These are phyloP conservation scores for Apiospora hydei DNA, from an alignment of 2,329 filamentous ascomycete species.

Conservation along the genomic window DNA sequence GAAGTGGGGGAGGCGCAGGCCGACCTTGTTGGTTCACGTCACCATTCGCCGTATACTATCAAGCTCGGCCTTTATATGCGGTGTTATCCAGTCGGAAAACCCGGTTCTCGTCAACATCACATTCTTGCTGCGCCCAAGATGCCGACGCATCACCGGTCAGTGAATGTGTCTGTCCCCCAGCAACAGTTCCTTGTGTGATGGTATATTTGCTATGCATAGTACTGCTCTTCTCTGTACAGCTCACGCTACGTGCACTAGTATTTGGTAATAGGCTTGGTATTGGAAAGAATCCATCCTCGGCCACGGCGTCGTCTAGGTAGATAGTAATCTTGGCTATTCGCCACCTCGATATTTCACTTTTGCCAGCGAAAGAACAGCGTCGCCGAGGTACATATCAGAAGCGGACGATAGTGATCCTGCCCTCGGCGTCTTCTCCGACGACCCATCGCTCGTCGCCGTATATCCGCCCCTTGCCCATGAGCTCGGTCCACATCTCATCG, in stretches of 20 bases:
- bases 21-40: conserved; percentile 11
- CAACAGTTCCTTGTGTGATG: neutral
- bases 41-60: neutral
- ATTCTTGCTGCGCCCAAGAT: neutral
- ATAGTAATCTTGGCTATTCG: neutral
- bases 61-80: conserved; percentile 10
- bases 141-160: neutral
- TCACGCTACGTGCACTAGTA: neutral
- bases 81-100: neutral
- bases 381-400: conserved; percentile 47
- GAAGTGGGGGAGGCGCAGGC: neutral
- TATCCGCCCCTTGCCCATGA: conserved; percentile 61
- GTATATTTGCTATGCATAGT: neutral
- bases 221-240: neutral
- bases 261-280: neutral
- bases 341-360: neutral
- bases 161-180: neutral
- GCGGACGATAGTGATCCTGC: conserved; percentile 59
- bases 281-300: neutral
- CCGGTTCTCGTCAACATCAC: neutral
- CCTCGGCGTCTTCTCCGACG: conserved; percentile 62
- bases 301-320: neutral
- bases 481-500: conserved; percentile 53
- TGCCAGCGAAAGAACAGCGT: neutral
- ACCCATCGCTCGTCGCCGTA: conserved; percentile 67